Percentiles rank a stretch among this genome's conserved stretches.
phyloP scores from a whole-genome alignment of 2,329 filamentous ascomycete species.

The Chaetomiaceae sp. region DNA sequence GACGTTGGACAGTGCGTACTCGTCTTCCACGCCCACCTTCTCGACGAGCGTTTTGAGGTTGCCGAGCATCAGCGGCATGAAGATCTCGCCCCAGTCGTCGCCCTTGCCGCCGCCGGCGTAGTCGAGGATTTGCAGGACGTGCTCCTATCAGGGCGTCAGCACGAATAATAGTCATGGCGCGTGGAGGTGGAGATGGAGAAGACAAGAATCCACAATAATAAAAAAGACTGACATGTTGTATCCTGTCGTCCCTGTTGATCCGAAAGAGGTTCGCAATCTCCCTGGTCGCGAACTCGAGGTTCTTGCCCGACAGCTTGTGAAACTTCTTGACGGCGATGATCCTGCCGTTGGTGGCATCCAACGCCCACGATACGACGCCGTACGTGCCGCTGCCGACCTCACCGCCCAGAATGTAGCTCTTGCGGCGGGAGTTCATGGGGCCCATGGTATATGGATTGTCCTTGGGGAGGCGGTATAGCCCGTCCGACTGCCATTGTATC shows the following conservation, averaged over 20 bases:
- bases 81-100: slow-evolving; percentile 25
- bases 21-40: neutral
- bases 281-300: slow-evolving; percentile 25
- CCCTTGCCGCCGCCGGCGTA: slow-evolving; percentile 14
- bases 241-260: slow-evolving; percentile 21
- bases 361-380: slow-evolving; percentile 24
- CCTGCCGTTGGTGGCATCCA: slow-evolving; percentile 24
- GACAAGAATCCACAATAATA: neutral
- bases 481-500: slow-evolving; percentile 24
- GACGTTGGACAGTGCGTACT: slow-evolving; percentile 9
- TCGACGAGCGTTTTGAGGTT: slow-evolving; percentile 22
- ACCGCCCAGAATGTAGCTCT: slow-evolving; percentile 24
- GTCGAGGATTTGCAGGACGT: slow-evolving; percentile 25
- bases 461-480: slow-evolving; percentile 22
- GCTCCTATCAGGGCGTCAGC: slow-evolving; percentile 19
- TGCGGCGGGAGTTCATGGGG: slow-evolving; percentile 14
- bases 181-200: no score
- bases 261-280: slow-evolving; percentile 27
- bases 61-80: slow-evolving; percentile 25
- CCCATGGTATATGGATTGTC: slow-evolving; percentile 21
- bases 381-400: slow-evolving; percentile 27
- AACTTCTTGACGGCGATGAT: slow-evolving; percentile 31
- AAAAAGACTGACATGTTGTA: slow-evolving; percentile 20
- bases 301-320: slow-evolving; percentile 24
- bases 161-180: no score